Percentiles rank a stretch among this genome's conserved stretches.
Conservation (phyloP, 108 stramenopile species). For the Pinguiococcus pyrenoidosus region DNA sequence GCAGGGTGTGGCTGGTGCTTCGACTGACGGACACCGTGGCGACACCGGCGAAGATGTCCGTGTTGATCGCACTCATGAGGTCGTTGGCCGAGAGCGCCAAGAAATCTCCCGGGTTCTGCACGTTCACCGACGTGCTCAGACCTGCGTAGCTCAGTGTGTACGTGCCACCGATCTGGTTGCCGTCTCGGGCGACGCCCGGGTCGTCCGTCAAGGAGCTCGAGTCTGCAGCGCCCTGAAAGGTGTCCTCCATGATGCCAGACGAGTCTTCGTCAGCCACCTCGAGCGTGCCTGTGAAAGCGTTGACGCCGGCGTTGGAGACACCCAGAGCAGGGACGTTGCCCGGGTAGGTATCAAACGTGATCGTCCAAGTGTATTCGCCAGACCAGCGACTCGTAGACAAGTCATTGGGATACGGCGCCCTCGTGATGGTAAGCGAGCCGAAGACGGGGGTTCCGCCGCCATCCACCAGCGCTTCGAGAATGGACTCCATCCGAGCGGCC, state of each 20-base stretch:
- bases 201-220: conserved; percentile 1
- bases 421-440: conserved; percentile 44
- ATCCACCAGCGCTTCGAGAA: conserved; percentile 28
- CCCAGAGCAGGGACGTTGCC: conserved; percentile 55
- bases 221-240: conserved; percentile 27
- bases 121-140: too few relatives aligned
- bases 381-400: conserved; percentile 43
- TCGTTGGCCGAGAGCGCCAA: neutral
- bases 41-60: conserved; percentile 36
- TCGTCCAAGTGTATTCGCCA: conserved; percentile 62
- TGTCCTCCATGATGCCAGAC: conserved; percentile 26
- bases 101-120: too few relatives aligned
- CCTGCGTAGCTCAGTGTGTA: conserved; percentile 10
- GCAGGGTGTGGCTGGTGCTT: conserved; percentile 14
- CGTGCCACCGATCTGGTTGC: conserved; percentile 58
- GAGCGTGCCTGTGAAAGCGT: too few relatives aligned
- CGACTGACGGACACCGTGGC: conserved; percentile 23
- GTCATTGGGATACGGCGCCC: conserved; percentile 35
- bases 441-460: conserved; percentile 31
- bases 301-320: neutral
- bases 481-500: conserved; percentile 14
- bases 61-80: conserved; percentile 17
- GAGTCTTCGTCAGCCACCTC: conserved; percentile 32
- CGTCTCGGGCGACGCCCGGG: conserved; percentile 39
- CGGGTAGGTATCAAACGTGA: conserved; percentile 45